Evolutionary conservation across 179 eudicot species (phyloP).

Genomic region (Amaranthus tricolor): DNA sequence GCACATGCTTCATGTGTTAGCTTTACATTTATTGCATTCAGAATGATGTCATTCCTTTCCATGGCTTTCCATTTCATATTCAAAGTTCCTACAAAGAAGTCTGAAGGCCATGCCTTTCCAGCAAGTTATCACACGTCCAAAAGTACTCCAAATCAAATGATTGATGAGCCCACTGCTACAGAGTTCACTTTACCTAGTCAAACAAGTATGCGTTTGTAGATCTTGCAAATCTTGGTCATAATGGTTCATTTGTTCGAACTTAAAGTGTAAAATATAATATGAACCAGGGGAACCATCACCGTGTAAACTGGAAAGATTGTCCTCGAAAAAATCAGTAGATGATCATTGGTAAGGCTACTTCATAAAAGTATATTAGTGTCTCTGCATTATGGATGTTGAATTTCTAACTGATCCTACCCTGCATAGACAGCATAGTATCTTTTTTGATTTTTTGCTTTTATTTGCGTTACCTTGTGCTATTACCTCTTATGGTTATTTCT

Average conservation of each 20-base stretch:
- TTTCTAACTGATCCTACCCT: background rate
- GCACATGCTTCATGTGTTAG: background rate
- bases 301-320: conserved; percentile 30
- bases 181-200: conserved; percentile 20
- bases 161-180: conserved; percentile 16
- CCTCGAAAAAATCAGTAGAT: conserved; percentile 38
- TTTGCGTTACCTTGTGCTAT: conserved; percentile 5
- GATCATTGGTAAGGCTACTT: conserved; percentile 7
- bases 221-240: conserved; percentile 5
- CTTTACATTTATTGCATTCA: background rate
- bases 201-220: conserved; percentile 37
- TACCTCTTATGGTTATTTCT: conserved; percentile 1
- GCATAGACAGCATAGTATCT: background rate
- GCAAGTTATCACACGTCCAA: conserved; percentile 18
- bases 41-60: background rate
- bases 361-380: background rate
- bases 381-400: background rate
- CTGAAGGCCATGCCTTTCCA: conserved; percentile 15
- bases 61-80: background rate
- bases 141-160: conserved; percentile 14
- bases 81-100: conserved; percentile 1
- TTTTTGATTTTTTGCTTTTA: background rate
- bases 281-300: conserved; percentile 46
- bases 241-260: background rate
- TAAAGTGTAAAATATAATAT: conserved; percentile 18